phyloP scores from a whole-genome alignment of 768 basidiomycete genomes.

The Boletus pseudopeckii region DNA sequence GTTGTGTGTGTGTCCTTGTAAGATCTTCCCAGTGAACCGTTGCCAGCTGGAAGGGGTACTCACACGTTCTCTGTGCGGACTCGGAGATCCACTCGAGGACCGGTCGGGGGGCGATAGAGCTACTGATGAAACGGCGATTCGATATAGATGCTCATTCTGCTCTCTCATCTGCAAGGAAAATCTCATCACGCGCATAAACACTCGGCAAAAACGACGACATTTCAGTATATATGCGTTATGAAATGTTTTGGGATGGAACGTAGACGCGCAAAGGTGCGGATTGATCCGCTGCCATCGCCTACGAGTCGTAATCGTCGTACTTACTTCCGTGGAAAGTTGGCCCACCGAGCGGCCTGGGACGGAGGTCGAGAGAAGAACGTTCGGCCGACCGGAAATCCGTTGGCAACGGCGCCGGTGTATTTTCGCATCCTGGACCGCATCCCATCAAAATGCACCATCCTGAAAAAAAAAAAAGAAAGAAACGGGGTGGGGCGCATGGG shows the following conservation, averaged over 20 bases:
- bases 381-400: not conserved
- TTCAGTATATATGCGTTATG: not conserved
- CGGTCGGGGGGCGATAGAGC: constrained; percentile 5
- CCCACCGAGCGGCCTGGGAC: not conserved
- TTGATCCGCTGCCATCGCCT: constrained; percentile 23
- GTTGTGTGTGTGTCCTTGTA: not conserved
- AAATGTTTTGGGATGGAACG: not conserved
- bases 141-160: too few relatives aligned
- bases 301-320: not conserved
- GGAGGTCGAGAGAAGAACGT: not conserved
- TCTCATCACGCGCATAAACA: not conserved
- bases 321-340: not conserved
- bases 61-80: not conserved
- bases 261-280: not conserved
- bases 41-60: not conserved
- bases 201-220: not conserved
- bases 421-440: not conserved
- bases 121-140: not conserved
- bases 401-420: not conserved
- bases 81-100: not conserved
- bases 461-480: not conserved
- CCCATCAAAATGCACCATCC: not conserved
- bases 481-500: too few relatives aligned
- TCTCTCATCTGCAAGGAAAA: not conserved
- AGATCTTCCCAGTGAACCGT: not conserved